Evolutionary conservation across 2,329 filamentous ascomycete species (phyloP).

Genomic region (Pseudogymnoascus sp.): DNA sequence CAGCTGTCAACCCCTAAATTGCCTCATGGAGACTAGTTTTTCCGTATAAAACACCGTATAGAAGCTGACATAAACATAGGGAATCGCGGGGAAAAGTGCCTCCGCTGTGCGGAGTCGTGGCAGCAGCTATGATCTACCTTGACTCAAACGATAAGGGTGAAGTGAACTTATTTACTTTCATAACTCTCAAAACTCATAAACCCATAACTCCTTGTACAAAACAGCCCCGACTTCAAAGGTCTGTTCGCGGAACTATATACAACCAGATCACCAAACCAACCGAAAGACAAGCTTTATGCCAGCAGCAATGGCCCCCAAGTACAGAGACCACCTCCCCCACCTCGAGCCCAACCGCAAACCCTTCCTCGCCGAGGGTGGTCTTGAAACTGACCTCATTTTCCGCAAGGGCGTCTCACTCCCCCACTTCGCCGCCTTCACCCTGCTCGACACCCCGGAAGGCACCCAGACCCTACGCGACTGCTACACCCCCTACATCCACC

Average conservation of each 20-base stretch:
- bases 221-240: background rate
- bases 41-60: too few species aligned
- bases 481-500: slow-evolving; percentile 1
- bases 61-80: background rate
- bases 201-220: background rate
- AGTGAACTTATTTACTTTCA: background rate
- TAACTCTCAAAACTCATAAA: background rate
- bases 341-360: slow-evolving; percentile 10
- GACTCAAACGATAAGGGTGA: slow-evolving; percentile 5
- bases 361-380: slow-evolving; percentile 14
- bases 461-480: slow-evolving; percentile 6
- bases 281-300: background rate
- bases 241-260: background rate
- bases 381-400: slow-evolving; percentile 13
- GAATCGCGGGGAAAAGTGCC: background rate
- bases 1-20: background rate
- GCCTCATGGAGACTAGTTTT: background rate
- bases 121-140: background rate
- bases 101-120: background rate
- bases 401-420: slow-evolving; percentile 8
- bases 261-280: background rate
- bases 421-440: slow-evolving; percentile 5
- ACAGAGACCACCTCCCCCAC: slow-evolving; percentile 10
- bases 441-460: slow-evolving; percentile 3
- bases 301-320: background rate